A percentile compares a stretch with the other conserved stretches of the same genome.
Conservation (phyloP, 345 rosid genomes). For the Ailanthus altissimus region DNA sequence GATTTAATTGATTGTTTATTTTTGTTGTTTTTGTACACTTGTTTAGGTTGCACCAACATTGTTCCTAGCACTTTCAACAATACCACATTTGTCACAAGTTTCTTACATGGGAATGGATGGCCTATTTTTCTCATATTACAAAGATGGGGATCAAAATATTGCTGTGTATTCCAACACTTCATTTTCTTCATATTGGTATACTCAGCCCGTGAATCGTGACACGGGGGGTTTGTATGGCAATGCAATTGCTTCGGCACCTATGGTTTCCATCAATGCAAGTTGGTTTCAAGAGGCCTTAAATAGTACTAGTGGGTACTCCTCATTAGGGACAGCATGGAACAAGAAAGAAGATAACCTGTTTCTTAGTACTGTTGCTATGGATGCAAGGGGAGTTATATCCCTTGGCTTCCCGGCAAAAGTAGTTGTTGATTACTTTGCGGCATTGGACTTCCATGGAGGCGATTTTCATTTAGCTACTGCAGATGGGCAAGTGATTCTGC, state of each 20-base stretch:
- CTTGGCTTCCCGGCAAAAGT: constrained; percentile 34
- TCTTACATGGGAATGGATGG: constrained; percentile 40
- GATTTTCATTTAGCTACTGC: constrained; percentile 31
- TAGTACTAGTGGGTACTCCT: constrained; percentile 25
- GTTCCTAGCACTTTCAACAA: constrained; percentile 38
- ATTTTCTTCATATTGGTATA: constrained; percentile 29
- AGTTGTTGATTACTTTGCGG: constrained; percentile 27
- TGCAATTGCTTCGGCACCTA: constrained; percentile 21
- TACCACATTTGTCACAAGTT: constrained; percentile 30
- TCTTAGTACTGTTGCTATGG: constrained; percentile 32
- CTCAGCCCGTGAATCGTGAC: constrained; percentile 37
- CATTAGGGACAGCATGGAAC: constrained; percentile 28
- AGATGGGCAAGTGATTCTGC: constrained; percentile 31
- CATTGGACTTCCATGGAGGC: constrained; percentile 39
- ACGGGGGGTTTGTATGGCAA: constrained; percentile 38
- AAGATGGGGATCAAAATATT: constrained; percentile 18
- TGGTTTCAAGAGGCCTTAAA: constrained; percentile 35
- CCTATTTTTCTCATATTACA: constrained; percentile 34
- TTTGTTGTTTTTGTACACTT: neutral
- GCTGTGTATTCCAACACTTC: constrained; percentile 39
- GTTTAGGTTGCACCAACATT: constrained; percentile 42
- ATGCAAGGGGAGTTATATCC: constrained; percentile 38
- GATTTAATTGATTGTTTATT: neutral
- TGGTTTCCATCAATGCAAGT: constrained; percentile 20
- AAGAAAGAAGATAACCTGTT: constrained; percentile 25